phyloP scores from a whole-genome alignment of 2,329 filamentous ascomycete genomes.

The Epichloe hybrida region DNA sequence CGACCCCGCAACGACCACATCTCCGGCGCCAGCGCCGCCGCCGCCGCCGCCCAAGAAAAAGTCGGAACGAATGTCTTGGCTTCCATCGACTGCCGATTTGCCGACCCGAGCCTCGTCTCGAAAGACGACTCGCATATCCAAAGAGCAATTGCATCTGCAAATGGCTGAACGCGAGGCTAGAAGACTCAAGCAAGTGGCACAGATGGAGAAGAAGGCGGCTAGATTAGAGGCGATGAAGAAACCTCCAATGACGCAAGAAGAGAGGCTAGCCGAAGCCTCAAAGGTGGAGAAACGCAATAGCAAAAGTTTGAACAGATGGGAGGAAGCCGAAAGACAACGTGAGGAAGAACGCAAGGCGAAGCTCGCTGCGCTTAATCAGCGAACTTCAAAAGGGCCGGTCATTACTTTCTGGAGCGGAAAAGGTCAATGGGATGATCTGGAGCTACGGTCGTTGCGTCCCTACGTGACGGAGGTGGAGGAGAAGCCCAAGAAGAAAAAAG shows the following conservation, averaged over 20 bases:
- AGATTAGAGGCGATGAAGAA: conserved; percentile 62
- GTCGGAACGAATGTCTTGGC: conserved; percentile 45
- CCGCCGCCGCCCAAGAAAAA: conserved; percentile 44
- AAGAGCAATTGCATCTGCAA: conserved; percentile 52
- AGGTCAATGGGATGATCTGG: conserved; percentile 66
- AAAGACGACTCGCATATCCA: conserved; percentile 43
- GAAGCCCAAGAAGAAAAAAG: conserved; percentile 46
- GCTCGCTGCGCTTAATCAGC: conserved; percentile 75
- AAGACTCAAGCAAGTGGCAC: conserved; percentile 54
- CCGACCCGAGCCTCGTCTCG: conserved; percentile 46
- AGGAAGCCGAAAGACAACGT: conserved; percentile 79
- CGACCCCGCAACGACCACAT: conserved; percentile 31
- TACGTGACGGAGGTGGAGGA: conserved; percentile 49
- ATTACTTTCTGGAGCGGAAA: conserved; percentile 91
- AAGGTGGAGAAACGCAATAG: conserved; percentile 74
- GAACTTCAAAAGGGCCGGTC: conserved; percentile 76
- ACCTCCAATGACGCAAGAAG: conserved; percentile 72
- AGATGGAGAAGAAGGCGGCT: conserved; percentile 55
- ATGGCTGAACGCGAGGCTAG: conserved; percentile 60
- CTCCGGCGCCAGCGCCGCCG: conserved; percentile 27
- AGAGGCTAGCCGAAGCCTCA: conserved; percentile 71
- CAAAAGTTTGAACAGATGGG: conserved; percentile 86
- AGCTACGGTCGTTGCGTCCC: conserved; percentile 56
- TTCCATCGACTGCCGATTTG: conserved; percentile 39
- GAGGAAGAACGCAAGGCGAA: conserved; percentile 72